phyloP scores from a whole-genome alignment of 495 filamentous ascomycete species.

The Trichoderma reesei region DNA sequence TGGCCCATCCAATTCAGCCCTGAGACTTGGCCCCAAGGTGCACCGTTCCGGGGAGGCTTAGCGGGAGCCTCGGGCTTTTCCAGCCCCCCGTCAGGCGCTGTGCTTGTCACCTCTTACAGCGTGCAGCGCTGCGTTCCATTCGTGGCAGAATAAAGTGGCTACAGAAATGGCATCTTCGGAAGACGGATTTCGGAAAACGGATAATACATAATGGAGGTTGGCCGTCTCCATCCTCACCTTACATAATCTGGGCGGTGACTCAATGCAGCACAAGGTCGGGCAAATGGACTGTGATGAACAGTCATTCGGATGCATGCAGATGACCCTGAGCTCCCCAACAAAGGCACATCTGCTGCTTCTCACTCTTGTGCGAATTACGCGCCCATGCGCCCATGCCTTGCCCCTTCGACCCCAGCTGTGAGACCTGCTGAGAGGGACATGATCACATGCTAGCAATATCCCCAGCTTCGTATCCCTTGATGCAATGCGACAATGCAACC shows the following conservation, averaged over 20 bases:
- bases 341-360: background rate
- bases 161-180: background rate
- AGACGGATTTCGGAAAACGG: no score
- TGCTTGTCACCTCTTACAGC: no score
- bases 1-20: background rate
- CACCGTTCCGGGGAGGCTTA: background rate
- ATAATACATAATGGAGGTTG: background rate
- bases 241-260: background rate
- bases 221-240: background rate
- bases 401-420: background rate
- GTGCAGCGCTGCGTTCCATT: no score
- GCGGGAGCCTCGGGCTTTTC: background rate
- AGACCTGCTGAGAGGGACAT: background rate
- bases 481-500: background rate
- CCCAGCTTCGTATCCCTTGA: background rate
- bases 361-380: background rate
- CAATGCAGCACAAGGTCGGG: background rate
- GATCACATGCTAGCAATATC: background rate
- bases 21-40: background rate
- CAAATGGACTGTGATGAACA: background rate
- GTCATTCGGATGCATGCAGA: background rate
- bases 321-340: no score
- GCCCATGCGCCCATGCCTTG: no score
- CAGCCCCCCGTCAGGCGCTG: slow-evolving; percentile 1
- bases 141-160: background rate